These are phyloP conservation scores for Talaromyces sp. DNA, from an alignment of 2,329 filamentous ascomycete genomes.

Conservation along the genomic window DNA sequence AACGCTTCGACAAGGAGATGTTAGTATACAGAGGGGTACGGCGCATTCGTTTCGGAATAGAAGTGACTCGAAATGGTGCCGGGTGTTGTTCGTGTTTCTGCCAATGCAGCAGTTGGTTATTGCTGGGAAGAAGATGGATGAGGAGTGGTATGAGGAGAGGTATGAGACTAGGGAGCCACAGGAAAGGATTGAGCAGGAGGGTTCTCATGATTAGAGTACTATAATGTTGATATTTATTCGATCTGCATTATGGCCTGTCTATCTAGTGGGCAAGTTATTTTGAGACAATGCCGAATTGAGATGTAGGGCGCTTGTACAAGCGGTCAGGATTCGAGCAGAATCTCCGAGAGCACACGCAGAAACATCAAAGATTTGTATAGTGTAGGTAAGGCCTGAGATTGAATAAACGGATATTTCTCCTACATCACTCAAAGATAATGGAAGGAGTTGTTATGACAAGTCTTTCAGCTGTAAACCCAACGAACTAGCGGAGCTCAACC, in stretches of 20 bases:
- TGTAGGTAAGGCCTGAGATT: too few relatives aligned
- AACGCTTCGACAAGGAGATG: slow-evolving; percentile 31
- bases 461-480: too few relatives aligned
- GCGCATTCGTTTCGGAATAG: slow-evolving; percentile 29
- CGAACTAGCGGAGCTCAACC: too few relatives aligned
- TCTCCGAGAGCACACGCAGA: too few relatives aligned
- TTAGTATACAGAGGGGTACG: slow-evolving; percentile 30
- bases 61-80: slow-evolving; percentile 25
- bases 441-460: too few relatives aligned
- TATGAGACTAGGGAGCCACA: slow-evolving; percentile 18
- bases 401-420: too few relatives aligned
- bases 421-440: too few relatives aligned
- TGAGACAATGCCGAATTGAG: not conserved
- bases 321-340: too few relatives aligned
- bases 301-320: not conserved
- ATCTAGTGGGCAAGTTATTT: not conserved
- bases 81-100: slow-evolving; percentile 30
- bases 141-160: slow-evolving; percentile 31
- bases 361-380: too few relatives aligned
- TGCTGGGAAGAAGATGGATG: slow-evolving; percentile 51
- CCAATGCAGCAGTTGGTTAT: slow-evolving; percentile 30
- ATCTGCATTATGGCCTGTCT: not conserved
- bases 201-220: slow-evolving; percentile 4
- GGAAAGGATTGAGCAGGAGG: slow-evolving; percentile 26
- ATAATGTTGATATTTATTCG: too few relatives aligned